A percentile compares a stretch with the other conserved stretches of the same genome.
Evolutionary conservation across 2,329 filamentous ascomycete genomes (phyloP).

Genomic region (Spiromastix sp.): DNA sequence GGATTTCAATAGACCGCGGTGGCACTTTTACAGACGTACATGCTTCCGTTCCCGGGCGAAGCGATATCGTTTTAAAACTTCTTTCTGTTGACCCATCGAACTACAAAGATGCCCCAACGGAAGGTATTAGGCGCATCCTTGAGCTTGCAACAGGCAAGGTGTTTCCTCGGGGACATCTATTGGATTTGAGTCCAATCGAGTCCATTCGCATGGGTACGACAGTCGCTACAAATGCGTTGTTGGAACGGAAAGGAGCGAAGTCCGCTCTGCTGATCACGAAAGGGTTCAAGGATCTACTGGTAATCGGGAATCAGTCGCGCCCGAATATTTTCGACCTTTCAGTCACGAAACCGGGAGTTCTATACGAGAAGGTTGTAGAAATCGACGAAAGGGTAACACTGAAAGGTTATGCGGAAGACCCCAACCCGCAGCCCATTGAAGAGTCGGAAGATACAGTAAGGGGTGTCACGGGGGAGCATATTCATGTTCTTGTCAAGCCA

Average conservation of each 20-base stretch:
- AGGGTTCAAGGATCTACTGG: constrained; percentile 76
- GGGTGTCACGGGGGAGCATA: constrained; percentile 55
- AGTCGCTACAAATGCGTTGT: constrained; percentile 78
- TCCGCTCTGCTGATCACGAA: constrained; percentile 80
- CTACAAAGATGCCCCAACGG: constrained; percentile 47
- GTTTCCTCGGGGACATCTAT: constrained; percentile 24
- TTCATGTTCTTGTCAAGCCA: constrained; percentile 56
- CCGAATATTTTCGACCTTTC: constrained; percentile 86
- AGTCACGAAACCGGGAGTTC: constrained; percentile 72
- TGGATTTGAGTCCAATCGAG: constrained; percentile 26
- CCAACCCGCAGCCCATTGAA: constrained; percentile 52
- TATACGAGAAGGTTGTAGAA: constrained; percentile 76
- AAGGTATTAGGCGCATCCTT: constrained; percentile 75
- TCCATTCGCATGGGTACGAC: constrained; percentile 86
- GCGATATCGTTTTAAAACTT: constrained; percentile 21
- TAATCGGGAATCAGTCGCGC: constrained; percentile 82
- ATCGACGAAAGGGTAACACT: constrained; percentile 66
- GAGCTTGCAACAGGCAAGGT: constrained; percentile 27
- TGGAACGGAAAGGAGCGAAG: constrained; percentile 81
- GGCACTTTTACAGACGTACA: constrained; percentile 23
- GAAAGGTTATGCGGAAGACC: constrained; percentile 36
- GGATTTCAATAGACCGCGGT: constrained; percentile 30
- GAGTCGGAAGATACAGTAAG: constrained; percentile 60
- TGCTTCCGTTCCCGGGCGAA: constrained; percentile 15
- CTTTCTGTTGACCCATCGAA: constrained; percentile 21